Percentiles rank a stretch among this genome's conserved stretches.
Evolutionary conservation across 768 basidiomycete genomes (phyloP).

Genomic region (Phaeotremella fagi): DNA sequence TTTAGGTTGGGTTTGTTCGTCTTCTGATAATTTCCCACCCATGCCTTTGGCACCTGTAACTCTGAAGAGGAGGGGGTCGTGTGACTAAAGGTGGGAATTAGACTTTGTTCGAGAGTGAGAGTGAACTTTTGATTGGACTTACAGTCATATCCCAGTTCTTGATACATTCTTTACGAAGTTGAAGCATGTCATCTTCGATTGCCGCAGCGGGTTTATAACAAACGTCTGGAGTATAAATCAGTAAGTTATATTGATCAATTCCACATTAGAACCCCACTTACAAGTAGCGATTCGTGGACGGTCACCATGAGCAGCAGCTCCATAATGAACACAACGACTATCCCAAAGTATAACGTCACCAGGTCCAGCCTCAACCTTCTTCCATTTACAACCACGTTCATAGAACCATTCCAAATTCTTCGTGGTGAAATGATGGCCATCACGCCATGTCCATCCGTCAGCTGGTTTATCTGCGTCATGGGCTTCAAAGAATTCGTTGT

Average conservation of each 20-base stretch:
- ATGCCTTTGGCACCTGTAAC: constrained; percentile 15
- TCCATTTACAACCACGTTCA: constrained; percentile 46
- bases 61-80: constrained; percentile 35
- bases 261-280: constrained; percentile 18
- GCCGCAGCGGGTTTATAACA: constrained; percentile 44
- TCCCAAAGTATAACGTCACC: constrained; percentile 49
- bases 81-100: constrained; percentile 14
- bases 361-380: constrained; percentile 43
- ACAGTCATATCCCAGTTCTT: constrained; percentile 28
- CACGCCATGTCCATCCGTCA: constrained; percentile 25
- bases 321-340: constrained; percentile 40
- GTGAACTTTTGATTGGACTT: neutral
- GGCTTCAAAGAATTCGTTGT: constrained; percentile 45
- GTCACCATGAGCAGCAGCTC: constrained; percentile 36
- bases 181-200: constrained; percentile 23
- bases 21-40: constrained; percentile 9
- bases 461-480: constrained; percentile 29
- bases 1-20: constrained; percentile 13
- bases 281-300: constrained; percentile 41
- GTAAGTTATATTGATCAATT: neutral
- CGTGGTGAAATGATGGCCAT: constrained; percentile 27
- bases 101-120: neutral
- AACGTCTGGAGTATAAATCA: constrained; percentile 28
- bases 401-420: constrained; percentile 47
- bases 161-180: constrained; percentile 21